These are phyloP conservation scores for Aureobasidium sp. DNA, from an alignment of 2,329 filamentous ascomycete species.

Conservation along the genomic window DNA sequence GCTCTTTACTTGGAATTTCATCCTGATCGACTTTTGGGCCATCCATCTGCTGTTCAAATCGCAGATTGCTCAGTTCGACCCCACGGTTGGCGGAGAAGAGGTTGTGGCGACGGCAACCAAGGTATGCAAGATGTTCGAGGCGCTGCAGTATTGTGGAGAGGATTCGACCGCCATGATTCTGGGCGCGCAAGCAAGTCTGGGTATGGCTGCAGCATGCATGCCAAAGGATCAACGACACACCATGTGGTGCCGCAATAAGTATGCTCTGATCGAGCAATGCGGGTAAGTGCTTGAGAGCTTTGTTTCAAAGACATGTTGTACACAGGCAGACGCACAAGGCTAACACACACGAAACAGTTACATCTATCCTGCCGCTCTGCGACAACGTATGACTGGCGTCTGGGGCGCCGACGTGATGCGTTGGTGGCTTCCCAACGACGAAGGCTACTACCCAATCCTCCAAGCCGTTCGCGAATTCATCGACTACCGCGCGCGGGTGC, in stretches of 20 bases:
- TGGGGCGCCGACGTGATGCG: conserved; percentile 65
- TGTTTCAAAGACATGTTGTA: neutral
- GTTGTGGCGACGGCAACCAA: conserved; percentile 56
- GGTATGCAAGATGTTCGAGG: conserved; percentile 71
- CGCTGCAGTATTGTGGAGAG: conserved; percentile 62
- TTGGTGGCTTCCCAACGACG: conserved; percentile 87
- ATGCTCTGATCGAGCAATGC: conserved; percentile 66
- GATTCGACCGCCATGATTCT: conserved; percentile 63
- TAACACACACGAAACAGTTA: conserved; percentile 50
- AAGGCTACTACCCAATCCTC: conserved; percentile 65
- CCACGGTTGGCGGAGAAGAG: conserved; percentile 37
- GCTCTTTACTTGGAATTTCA: conserved; percentile 65
- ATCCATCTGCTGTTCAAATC: conserved; percentile 73
- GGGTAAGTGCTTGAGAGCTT: conserved; percentile 51
- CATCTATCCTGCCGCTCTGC: conserved; percentile 67
- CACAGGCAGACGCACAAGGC: neutral
- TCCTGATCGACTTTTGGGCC: conserved; percentile 69
- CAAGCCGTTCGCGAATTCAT: conserved; percentile 73
- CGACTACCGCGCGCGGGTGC: conserved; percentile 23
- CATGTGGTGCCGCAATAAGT: conserved; percentile 71
- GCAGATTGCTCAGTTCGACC: conserved; percentile 51
- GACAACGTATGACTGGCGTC: conserved; percentile 64
- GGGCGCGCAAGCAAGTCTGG: conserved; percentile 65
- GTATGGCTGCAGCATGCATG: conserved; percentile 70
- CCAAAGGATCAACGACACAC: conserved; percentile 63